A percentile compares a stretch with the other conserved stretches of the same genome.
Conservation (phyloP, 495 filamentous ascomycete genomes). For the Daldinia bambusicola region DNA sequence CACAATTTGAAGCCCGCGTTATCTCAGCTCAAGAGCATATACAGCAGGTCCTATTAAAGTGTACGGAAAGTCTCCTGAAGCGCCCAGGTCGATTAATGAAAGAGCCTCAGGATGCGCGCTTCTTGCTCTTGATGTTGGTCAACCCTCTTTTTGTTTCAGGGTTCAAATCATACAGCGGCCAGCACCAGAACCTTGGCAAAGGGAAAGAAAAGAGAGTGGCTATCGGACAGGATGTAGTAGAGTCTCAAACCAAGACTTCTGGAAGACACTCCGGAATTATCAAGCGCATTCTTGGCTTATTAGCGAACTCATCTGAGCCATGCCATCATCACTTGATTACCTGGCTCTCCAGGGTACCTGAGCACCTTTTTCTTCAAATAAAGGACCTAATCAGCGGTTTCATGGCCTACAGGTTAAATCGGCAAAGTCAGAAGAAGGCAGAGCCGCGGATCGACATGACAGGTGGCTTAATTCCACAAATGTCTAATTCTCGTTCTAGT, state of each 20-base stretch:
- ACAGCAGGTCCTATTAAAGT: slow-evolving; percentile 78
- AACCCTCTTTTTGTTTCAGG: slow-evolving; percentile 77
- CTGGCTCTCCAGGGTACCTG: slow-evolving; percentile 82
- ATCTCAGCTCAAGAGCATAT: slow-evolving; percentile 74
- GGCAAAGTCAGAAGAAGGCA: slow-evolving; percentile 75
- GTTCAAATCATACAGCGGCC: slow-evolving; percentile 50
- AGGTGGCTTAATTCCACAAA: slow-evolving; percentile 74
- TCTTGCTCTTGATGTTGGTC: slow-evolving; percentile 83
- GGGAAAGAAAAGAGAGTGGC: slow-evolving; percentile 48
- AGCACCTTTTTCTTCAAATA: slow-evolving; percentile 71
- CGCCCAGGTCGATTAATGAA: slow-evolving; percentile 78
- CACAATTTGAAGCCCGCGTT: slow-evolving; percentile 68
- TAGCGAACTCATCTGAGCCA: slow-evolving; percentile 78
- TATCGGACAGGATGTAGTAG: slow-evolving; percentile 43
- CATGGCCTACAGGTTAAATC: slow-evolving; percentile 80
- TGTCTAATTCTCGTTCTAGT: slow-evolving; percentile 68
- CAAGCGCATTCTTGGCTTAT: slow-evolving; percentile 83
- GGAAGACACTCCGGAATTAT: slow-evolving; percentile 80
- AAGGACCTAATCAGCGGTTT: slow-evolving; percentile 84
- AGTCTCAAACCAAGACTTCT: slow-evolving; percentile 26
- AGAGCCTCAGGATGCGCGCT: slow-evolving; percentile 76
- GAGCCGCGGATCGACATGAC: slow-evolving; percentile 66
- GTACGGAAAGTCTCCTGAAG: slow-evolving; percentile 85
- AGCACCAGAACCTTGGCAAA: slow-evolving; percentile 37
- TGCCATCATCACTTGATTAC: slow-evolving; percentile 86